These are phyloP conservation scores for Dipodascopsis uninucleata DNA, from an alignment of 805 yeast genomes.

Conservation along the genomic window DNA sequence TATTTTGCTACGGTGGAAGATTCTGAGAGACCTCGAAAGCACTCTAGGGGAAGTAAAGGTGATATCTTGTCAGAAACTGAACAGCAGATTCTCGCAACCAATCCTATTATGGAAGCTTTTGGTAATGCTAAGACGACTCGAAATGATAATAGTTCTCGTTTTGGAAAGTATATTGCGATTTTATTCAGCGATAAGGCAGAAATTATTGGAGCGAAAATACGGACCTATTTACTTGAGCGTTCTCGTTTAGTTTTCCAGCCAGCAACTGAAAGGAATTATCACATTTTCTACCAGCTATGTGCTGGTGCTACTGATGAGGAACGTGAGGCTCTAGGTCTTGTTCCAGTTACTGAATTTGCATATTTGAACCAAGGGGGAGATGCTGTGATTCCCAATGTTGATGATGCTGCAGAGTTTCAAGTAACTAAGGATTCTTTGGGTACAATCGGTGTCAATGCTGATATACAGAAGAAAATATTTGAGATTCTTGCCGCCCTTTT, in stretches of 20 bases:
- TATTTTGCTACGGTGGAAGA: conserved; percentile 91
- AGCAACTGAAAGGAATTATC: conserved; percentile 84
- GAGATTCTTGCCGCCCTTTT: conserved; percentile 79
- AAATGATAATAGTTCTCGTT: conserved; percentile 95
- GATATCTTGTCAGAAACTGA: conserved; percentile 85
- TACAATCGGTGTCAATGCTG: conserved; percentile 67
- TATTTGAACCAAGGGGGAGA: conserved; percentile 90
- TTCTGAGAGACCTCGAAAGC: conserved; percentile 36
- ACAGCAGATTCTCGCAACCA: conserved; percentile 90
- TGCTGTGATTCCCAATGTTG: conserved; percentile 63
- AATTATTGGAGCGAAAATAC: conserved; percentile 89
- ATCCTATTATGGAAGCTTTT: conserved; percentile 96
- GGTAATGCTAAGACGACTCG: conserved; percentile 98
- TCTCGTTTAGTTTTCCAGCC: conserved; percentile 95
- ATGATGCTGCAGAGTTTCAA: conserved; percentile 74
- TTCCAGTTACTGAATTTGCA: conserved; percentile 62
- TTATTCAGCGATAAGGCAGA: conserved; percentile 69
- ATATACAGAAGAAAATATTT: conserved; percentile 65
- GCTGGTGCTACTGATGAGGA: conserved; percentile 58
- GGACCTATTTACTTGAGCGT: conserved; percentile 89
- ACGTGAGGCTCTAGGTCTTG: conserved; percentile 57
- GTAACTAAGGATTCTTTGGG: conserved; percentile 72
- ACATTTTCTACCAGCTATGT: conserved; percentile 85
- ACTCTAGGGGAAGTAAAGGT: conserved; percentile 31
- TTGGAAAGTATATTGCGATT: conserved; percentile 93